phyloP scores from a whole-genome alignment of 768 basidiomycete species.

The Holtermannia corniformis region DNA sequence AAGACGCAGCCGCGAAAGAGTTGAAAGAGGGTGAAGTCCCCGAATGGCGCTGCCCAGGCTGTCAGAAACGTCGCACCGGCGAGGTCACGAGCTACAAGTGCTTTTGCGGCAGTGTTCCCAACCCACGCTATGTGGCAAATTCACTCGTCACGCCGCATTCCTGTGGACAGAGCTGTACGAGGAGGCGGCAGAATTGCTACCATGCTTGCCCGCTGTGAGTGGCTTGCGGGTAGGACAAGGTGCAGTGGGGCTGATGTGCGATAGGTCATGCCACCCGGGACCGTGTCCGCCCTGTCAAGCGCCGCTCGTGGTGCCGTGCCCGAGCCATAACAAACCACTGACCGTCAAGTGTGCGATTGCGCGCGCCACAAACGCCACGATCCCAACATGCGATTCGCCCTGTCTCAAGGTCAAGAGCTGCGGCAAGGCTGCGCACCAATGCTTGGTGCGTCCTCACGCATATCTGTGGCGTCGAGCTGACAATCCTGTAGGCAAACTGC shows the following conservation, averaged over 20 bases:
- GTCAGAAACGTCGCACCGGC: conserved; percentile 64
- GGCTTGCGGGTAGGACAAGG: background rate
- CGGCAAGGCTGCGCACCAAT: conserved; percentile 50
- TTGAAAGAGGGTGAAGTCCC: conserved; percentile 51
- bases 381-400: conserved; percentile 30
- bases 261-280: conserved; percentile 70
- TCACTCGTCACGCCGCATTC: conserved; percentile 32
- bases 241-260: background rate
- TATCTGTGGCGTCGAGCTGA: too few species aligned
- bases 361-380: conserved; percentile 22
- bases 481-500: too few species aligned
- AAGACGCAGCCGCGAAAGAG: conserved; percentile 64
- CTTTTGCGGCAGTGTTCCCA: conserved; percentile 73
- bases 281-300: conserved; percentile 91
- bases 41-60: conserved; percentile 84
- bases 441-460: conserved; percentile 43
- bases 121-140: conserved; percentile 56
- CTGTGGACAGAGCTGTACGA: conserved; percentile 41
- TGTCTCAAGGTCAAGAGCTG: conserved; percentile 57
- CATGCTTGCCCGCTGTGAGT: conserved; percentile 66
- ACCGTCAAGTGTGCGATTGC: conserved; percentile 42
- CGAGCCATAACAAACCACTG: conserved; percentile 58
- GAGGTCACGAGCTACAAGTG: conserved; percentile 61
- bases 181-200: conserved; percentile 48
- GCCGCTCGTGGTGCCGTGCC: conserved; percentile 64